A percentile compares a stretch with the other conserved stretches of the same genome.
Evolutionary conservation across 1,284 basidiomycete genomes (phyloP).

Genomic region (Chalciporus sp.): DNA sequence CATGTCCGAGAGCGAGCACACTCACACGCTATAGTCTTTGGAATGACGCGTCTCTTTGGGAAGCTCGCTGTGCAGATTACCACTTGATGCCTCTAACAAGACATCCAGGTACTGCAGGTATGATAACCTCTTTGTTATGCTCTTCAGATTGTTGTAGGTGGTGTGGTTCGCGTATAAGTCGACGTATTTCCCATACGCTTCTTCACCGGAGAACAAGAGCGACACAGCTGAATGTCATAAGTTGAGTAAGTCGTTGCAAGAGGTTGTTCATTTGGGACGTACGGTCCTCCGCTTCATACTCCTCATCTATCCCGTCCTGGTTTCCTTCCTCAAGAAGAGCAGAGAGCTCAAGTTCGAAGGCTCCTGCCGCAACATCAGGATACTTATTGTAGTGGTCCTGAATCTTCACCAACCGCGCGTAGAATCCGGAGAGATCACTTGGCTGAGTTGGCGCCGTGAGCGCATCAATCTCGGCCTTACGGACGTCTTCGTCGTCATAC

Average conservation of each 20-base stretch:
- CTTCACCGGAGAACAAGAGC: constrained; percentile 93
- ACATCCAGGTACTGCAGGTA: constrained; percentile 94
- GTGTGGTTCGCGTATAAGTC: constrained; percentile 91
- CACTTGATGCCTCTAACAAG: constrained; percentile 60
- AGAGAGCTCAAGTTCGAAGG: constrained; percentile 81
- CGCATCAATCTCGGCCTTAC: constrained; percentile 63
- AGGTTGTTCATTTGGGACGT: constrained; percentile 34
- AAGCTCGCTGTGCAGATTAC: constrained; percentile 71
- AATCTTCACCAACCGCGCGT: constrained; percentile 89
- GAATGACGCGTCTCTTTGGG: constrained; percentile 70
- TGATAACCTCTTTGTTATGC: constrained; percentile 75
- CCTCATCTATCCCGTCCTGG: constrained; percentile 70
- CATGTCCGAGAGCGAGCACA: constrained; percentile 16
- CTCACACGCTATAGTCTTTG: constrained; percentile 81
- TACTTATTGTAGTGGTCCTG: constrained; percentile 97
- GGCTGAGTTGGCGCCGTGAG: constrained; percentile 59
- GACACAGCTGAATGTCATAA: constrained; percentile 66
- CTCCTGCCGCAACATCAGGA: constrained; percentile 81
- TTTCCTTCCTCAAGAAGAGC: constrained; percentile 75
- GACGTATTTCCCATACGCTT: constrained; percentile 92
- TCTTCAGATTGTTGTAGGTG: constrained; percentile 88
- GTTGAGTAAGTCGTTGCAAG: constrained; percentile 6
- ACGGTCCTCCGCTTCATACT: constrained; percentile 82
- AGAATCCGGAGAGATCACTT: constrained; percentile 91
- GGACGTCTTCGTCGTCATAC: constrained; percentile 74